phyloP scores from a whole-genome alignment of 75 land plant genomes.

The Chamaecyparis obtusa region DNA sequence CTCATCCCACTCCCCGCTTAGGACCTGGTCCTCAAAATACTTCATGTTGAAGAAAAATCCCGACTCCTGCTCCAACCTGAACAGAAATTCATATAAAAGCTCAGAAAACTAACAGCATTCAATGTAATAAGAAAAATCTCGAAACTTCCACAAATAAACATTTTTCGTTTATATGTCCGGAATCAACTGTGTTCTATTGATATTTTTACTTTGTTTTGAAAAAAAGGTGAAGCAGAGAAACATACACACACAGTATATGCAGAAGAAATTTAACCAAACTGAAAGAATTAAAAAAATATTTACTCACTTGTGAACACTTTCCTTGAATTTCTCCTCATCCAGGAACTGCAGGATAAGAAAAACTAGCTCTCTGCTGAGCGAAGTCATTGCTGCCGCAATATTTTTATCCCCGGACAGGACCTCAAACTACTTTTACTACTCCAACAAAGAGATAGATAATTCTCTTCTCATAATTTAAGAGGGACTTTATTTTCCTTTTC shows the following conservation, averaged over 20 bases:
- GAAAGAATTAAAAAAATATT: background rate
- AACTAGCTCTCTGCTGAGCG: constrained; percentile 49
- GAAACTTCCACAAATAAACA: background rate
- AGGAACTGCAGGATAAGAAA: constrained; percentile 50
- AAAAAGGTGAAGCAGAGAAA: background rate
- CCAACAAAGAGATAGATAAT: background rate
- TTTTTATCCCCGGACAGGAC: background rate
- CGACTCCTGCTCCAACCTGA: constrained; percentile 46
- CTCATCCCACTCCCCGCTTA: constrained; percentile 40
- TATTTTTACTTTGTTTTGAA: no score
- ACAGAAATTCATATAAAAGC: background rate
- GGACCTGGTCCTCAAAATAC: constrained; percentile 43
- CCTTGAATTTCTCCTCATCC: constrained; percentile 54
- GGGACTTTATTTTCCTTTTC: background rate
- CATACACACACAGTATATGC: background rate
- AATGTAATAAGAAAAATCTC: background rate
- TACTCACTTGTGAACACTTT: constrained; percentile 56
- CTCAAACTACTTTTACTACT: background rate
- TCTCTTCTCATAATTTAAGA: background rate
- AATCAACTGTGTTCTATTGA: background rate
- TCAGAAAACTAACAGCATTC: constrained; percentile 3
- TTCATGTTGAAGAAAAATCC: constrained; percentile 47
- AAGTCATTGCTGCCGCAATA: constrained; percentile 29
- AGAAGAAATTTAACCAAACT: background rate
- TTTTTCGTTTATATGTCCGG: no score